phyloP scores from a whole-genome alignment of 495 filamentous ascomycete species.

The Xylaria cubensis region DNA sequence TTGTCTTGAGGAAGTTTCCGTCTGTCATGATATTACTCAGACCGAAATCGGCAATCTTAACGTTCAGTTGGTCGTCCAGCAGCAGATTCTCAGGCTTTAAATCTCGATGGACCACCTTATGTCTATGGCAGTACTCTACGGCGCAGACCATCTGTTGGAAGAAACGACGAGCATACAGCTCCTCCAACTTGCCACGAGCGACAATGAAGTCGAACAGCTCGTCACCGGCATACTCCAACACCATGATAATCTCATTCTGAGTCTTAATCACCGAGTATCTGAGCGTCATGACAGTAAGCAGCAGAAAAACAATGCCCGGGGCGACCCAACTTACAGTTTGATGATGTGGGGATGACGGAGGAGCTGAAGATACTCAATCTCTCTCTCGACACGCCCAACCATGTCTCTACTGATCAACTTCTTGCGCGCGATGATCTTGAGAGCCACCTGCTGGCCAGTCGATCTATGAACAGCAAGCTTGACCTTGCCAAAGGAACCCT shows the following conservation, averaged over 20 bases:
- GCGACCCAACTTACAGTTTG: conserved; percentile 74
- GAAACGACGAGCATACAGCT: conserved; percentile 90
- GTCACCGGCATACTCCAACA: conserved; percentile 94
- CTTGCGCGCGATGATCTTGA: conserved; percentile 96
- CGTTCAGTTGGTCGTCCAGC: conserved; percentile 90
- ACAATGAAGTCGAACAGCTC: conserved; percentile 99
- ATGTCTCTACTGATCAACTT: conserved; percentile 96
- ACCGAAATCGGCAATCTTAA: conserved; percentile 99
- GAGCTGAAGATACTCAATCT: conserved; percentile 97
- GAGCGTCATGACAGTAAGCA: conserved; percentile 24
- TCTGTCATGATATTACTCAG: conserved; percentile 99
- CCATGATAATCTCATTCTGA: conserved; percentile 94
- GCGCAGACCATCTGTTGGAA: conserved; percentile 99
- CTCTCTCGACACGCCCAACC: conserved; percentile 94
- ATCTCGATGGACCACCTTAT: conserved; percentile 98
- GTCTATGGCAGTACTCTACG: conserved; percentile 97
- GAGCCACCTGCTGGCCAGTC: conserved; percentile 89
- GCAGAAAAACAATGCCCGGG: not conserved
- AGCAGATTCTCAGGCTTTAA: conserved; percentile 97
- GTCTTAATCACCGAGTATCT: conserved; percentile 98
- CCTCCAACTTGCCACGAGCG: conserved; percentile 83
- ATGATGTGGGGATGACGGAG: conserved; percentile 98
- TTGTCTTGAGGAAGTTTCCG: conserved; percentile 98
- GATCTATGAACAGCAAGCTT: conserved; percentile 92
- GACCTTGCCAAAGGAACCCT: conserved; percentile 98